Base-by-base conservation (phyloP, 140 eudicot genomes). In the Ambrosia hybrid region DNA sequence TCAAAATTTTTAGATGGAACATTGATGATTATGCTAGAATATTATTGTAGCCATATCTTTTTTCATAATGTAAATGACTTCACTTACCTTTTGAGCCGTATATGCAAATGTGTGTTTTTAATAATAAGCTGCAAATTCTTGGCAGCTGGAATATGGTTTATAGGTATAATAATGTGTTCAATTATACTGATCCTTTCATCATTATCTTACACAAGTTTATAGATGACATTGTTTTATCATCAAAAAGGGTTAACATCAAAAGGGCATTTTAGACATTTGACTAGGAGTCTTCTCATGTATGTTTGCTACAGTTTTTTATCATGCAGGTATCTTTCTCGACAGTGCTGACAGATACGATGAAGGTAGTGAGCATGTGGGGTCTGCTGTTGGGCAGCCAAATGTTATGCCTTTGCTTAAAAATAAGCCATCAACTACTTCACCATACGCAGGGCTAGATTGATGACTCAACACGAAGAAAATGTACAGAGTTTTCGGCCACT, bases 291-390 rank as follows among this genome's bases (percentile, higher is more conserved):
- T 21, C 52, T 57, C 17, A 60, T 73, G 48, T 45, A 63, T 60
- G 16, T 9, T 30, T 57, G 52, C 13, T 46, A 3, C 9, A 26
- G 21, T 5, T 21, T 56, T 70, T 43, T 8, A 55, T 14, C 55
- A 60, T 52, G 83, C 87, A 89, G 97, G 97, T n/a, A 84, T 89
- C 48, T 93, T 93, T 69, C 71, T 93, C 51, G 84, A 64, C 14
- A 70, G 91, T 36, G 96, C 81, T 43, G 98, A 93, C 80, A 81
- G 88, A 72, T 90, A 80, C 60, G 41, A 70, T 10, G 96, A 90
- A 82, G 89, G 87, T 13, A 53, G 75, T 1, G 89, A 85, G 78
- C 71, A 74, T 58, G 67, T 63, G 10, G 80, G 48, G 68, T n/a
- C 70, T 4, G 0, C 36, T 30, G 68, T 26, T 11, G 88, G 82